Conservation (phyloP, 2,329 filamentous ascomycete genomes). For the Paracamarosporium sp. region DNA sequence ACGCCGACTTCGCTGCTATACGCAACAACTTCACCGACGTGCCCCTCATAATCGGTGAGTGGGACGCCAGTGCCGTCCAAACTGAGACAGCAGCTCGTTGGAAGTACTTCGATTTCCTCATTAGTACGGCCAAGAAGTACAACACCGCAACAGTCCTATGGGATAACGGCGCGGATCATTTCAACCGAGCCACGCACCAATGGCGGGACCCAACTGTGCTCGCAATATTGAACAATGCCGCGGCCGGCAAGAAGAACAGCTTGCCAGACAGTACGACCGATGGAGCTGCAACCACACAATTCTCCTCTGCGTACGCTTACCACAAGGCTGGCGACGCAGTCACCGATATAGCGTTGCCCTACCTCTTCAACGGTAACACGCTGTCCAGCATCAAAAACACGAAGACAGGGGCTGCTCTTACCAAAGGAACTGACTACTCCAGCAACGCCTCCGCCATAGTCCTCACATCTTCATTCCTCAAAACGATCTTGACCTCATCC, state of each 20-base stretch:
- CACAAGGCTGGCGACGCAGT: constrained; percentile 57
- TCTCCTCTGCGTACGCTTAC: constrained; percentile 62
- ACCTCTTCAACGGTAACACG: constrained; percentile 63
- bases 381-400: constrained; percentile 48
- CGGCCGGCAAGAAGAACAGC: constrained; percentile 54
- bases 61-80: constrained; percentile 56
- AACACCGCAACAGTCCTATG: constrained; percentile 61
- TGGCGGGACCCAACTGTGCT: constrained; percentile 61
- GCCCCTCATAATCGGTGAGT: constrained; percentile 66
- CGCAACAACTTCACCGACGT: constrained; percentile 63
- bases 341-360: constrained; percentile 53
- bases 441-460: constrained; percentile 54
- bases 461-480: constrained; percentile 57
- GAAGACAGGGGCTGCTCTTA: constrained; percentile 46
- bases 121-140: constrained; percentile 57
- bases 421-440: constrained; percentile 54
- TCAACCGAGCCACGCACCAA: constrained; percentile 56
- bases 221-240: constrained; percentile 56
- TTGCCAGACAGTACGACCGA: constrained; percentile 62
- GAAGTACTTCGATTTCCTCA: constrained; percentile 64
- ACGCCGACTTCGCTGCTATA: constrained; percentile 58
- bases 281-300: constrained; percentile 52
- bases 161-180: constrained; percentile 66
- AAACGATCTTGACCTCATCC: constrained; percentile 51
- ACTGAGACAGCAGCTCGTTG: constrained; percentile 64